phyloP scores from a whole-genome alignment of 2,329 filamentous ascomycete genomes.

The Trichoderma polysporum region DNA sequence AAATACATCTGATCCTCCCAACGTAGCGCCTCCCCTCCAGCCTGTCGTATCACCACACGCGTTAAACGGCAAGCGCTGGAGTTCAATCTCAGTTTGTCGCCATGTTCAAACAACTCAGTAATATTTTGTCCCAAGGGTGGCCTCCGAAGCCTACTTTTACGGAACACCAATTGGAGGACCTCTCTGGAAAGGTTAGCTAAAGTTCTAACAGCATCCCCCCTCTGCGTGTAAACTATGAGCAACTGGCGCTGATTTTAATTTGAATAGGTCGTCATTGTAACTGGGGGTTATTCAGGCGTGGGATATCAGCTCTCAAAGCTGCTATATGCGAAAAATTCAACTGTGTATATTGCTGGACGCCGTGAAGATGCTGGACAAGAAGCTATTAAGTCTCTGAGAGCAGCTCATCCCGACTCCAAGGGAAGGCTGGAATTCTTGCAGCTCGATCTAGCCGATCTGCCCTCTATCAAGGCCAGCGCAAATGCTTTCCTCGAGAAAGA shows the following conservation, averaged over 20 bases:
- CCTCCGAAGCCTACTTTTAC: constrained; percentile 28
- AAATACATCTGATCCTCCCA: background rate
- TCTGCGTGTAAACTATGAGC: background rate
- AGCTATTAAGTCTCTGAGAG: constrained; percentile 47
- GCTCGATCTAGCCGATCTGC: constrained; percentile 46
- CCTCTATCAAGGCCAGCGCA: constrained; percentile 36
- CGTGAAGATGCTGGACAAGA: constrained; percentile 43
- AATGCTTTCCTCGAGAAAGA: constrained; percentile 34
- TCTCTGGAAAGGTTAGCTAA: constrained; percentile 44
- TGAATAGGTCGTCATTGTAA: constrained; percentile 51
- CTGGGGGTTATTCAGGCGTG: constrained; percentile 43
- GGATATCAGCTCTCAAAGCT: constrained; percentile 54
- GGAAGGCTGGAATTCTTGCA: constrained; percentile 45
- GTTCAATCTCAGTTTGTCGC: background rate
- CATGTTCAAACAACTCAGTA: background rate
- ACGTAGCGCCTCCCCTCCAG: background rate
- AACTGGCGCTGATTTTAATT: background rate
- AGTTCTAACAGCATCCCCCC: background rate
- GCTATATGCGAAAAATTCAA: constrained; percentile 54
- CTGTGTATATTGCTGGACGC: constrained; percentile 56
- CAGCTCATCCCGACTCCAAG: constrained; percentile 35
- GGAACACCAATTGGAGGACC: constrained; percentile 63
- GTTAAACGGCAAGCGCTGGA: background rate
- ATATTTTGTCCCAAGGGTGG: constrained; percentile 19
- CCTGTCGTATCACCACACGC: background rate